Conservation (phyloP, 768 basidiomycete species). For the Auricularia sp. region DNA sequence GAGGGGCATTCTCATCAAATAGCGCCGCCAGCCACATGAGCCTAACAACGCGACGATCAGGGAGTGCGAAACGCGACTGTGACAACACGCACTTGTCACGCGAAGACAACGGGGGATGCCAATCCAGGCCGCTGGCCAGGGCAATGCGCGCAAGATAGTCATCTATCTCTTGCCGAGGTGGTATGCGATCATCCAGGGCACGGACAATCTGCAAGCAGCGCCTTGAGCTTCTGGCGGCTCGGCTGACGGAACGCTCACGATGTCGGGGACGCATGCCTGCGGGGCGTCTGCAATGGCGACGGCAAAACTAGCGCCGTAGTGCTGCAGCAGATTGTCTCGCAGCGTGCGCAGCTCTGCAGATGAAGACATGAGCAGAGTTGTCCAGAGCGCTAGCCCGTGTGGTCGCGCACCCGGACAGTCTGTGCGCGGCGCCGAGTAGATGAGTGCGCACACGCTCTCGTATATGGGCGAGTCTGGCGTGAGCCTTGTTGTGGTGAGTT, state of each 20-base stretch:
- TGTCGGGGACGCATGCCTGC: neutral
- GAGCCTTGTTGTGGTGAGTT: neutral
- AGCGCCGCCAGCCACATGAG: conserved; percentile 42
- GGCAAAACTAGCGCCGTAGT: conserved; percentile 1
- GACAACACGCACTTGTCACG: conserved; percentile 46
- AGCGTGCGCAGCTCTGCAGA: neutral
- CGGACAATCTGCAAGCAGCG: conserved; percentile 35
- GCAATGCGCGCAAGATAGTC: conserved; percentile 46
- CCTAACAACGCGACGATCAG: neutral
- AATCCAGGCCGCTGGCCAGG: conserved; percentile 41
- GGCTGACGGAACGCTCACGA: neutral
- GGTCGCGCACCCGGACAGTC: neutral
- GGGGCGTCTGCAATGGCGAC: neutral
- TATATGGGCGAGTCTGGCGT: conserved; percentile 1
- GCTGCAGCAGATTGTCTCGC: conserved; percentile 1
- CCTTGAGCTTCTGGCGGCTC: neutral
- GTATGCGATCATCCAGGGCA: conserved; percentile 41
- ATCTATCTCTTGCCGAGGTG: conserved; percentile 49
- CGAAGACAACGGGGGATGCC: conserved; percentile 51
- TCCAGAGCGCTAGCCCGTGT: neutral
- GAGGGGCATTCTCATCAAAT: conserved; percentile 37
- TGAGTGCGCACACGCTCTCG: conserved; percentile 1
- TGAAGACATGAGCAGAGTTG: neutral
- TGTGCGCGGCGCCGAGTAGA: conserved; percentile 1
- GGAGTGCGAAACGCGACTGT: neutral